These are phyloP conservation scores for Didymella lethalis DNA, from an alignment of 2,329 filamentous ascomycete species.

Conservation along the genomic window DNA sequence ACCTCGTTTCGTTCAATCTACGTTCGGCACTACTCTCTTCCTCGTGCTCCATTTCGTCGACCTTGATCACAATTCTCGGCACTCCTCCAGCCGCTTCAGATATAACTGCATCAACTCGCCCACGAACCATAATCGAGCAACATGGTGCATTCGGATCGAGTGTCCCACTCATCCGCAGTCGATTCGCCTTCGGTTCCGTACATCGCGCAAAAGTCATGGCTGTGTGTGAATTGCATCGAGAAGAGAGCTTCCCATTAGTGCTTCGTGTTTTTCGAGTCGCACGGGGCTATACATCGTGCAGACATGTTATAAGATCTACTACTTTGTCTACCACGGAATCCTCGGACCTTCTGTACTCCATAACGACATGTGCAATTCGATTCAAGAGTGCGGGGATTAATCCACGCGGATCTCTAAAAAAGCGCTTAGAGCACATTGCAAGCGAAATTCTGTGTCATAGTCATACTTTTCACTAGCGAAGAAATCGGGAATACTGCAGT, in stretches of 20 bases:
- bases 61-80: not conserved
- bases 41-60: not conserved
- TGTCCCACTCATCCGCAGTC: not conserved
- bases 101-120: no score
- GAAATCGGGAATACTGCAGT: not conserved
- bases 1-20: not conserved
- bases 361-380: no score
- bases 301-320: not conserved
- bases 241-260: not conserved
- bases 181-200: not conserved
- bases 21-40: not conserved
- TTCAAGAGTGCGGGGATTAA: no score
- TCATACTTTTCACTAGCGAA: no score
- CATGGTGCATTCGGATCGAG: not conserved
- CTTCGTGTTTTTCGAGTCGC: not conserved
- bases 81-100: no score
- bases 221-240: not conserved
- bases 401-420: no score
- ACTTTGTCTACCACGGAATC: not conserved
- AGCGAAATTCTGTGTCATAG: no score
- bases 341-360: not conserved
- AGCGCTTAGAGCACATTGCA: no score
- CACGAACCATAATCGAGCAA: no score
- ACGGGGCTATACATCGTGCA: no score
- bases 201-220: not conserved